phyloP scores from a whole-genome alignment of 116 monocot genomes.

The Papilionanthe hybrid region DNA sequence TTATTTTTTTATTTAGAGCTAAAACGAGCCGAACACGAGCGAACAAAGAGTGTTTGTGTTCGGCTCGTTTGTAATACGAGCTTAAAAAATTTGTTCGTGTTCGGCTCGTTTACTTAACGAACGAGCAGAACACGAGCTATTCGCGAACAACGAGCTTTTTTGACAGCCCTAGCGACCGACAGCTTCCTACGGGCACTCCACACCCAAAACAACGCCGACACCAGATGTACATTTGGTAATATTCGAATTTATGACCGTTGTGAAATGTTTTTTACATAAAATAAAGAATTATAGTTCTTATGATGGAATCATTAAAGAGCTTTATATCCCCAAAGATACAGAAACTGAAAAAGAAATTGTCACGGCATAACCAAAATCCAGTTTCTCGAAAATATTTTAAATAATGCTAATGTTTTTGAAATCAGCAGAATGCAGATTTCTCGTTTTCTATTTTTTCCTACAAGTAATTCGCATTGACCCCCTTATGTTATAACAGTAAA shows the following conservation, averaged over 20 bases:
- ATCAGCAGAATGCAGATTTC: conserved; percentile 97
- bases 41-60: too few species aligned
- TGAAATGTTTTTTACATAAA: conserved; percentile 54
- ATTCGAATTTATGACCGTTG: conserved; percentile 48
- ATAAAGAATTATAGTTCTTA: conserved; percentile 32
- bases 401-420: conserved; percentile 74
- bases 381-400: conserved; percentile 51
- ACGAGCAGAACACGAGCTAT: too few species aligned
- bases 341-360: conserved; percentile 28
- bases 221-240: conserved; percentile 84
- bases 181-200: too few species aligned
- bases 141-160: too few species aligned
- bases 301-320: conserved; percentile 23
- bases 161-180: too few species aligned
- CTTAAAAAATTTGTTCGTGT: too few species aligned
- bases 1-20: too few species aligned
- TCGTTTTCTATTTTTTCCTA: conserved; percentile 53
- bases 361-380: conserved; percentile 18
- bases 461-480: conserved; percentile 20
- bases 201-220: too few species aligned
- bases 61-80: too few species aligned
- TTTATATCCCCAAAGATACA: conserved; percentile 16
- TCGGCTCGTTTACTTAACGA: too few species aligned
- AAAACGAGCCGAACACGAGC: too few species aligned
- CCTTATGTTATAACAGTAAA: conserved; percentile 50